Evolutionary conservation across 2,329 filamentous ascomycete genomes (phyloP), one percentile per base, ranked within the genome.

Genomic region (Pseudonectria buxi): DNA sequence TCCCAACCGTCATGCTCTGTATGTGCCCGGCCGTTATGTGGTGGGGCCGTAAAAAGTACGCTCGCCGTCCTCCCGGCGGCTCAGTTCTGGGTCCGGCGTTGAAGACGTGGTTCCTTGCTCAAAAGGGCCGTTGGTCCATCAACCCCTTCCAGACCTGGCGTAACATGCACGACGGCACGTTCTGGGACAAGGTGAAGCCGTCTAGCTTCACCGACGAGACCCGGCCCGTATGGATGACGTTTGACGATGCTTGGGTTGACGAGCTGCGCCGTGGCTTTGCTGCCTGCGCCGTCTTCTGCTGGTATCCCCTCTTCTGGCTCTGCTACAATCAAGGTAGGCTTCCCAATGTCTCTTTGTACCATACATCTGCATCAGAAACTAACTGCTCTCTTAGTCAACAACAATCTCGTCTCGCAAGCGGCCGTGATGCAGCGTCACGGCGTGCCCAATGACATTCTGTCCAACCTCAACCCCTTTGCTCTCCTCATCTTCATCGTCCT

Each of bases 211-310:
- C 67, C 14, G 63, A 69, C 28, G 62, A 61, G 14, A 60, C 62
- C 32, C 76, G 74, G 26, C 83, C 78, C 0, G 46, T 49, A 1
- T 87, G 81, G 81, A 88, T 88, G 80, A 82, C 74, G 3, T 87
- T 86, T 49, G 82, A 88, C 44, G 84, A 89, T 46, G 74, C 74
- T 14, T 89, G 82, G 82, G 83, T 89, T 26, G 83, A 86, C 52
- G 81, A 87, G 55, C 72, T 87, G 18, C 68, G 69, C 28, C 78
- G 83, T 61, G 83, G 82, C 7, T 69, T 84, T 44, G 66, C 70
- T 36, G 81, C 81, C 12, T 84, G 81, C 55, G 67, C 74, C 28
- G 82, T 86, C 6, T 89, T 84, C 57, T 55, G 73, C 45, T 86
- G 78, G 68, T 80, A 77, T 37, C 81, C 82, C 3, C 71, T 78